These are phyloP conservation scores for Cyclotella distinguenda DNA, from an alignment of 108 stramenopile genomes.

Conservation along the genomic window DNA sequence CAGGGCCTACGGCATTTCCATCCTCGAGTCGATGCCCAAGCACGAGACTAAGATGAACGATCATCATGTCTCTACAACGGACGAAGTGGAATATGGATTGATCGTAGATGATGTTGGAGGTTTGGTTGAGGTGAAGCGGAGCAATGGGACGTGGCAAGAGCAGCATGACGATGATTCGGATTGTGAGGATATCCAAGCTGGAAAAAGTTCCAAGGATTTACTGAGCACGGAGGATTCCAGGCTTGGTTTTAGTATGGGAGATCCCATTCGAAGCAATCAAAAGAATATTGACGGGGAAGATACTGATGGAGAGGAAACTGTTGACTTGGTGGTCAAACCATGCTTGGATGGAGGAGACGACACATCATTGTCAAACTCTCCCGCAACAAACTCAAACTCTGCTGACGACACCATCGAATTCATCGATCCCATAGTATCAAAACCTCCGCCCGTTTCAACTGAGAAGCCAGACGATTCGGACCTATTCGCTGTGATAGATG, in stretches of 20 bases:
- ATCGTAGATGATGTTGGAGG: neutral
- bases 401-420: too few species aligned
- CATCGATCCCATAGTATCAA: too few species aligned
- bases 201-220: neutral
- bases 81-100: neutral
- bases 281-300: too few species aligned
- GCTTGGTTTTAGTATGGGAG: slow-evolving; percentile 4
- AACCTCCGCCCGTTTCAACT: neutral
- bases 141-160: neutral
- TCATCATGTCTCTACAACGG: too few species aligned
- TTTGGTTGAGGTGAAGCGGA: neutral
- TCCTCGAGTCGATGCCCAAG: neutral
- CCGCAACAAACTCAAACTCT: too few species aligned
- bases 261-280: too few species aligned
- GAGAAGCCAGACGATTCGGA: slow-evolving; percentile 7
- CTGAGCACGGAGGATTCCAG: slow-evolving; percentile 4
- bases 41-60: too few species aligned
- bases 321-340: neutral
- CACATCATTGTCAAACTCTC: neutral
- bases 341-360: neutral
- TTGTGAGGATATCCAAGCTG: neutral
- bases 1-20: neutral
- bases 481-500: slow-evolving; percentile 17
- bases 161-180: neutral
- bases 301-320: neutral